Percentiles rank a stretch among this genome's conserved stretches.
Evolutionary conservation across 495 filamentous ascomycete genomes (phyloP).

Genomic region (Aspergillus kassunensis): DNA sequence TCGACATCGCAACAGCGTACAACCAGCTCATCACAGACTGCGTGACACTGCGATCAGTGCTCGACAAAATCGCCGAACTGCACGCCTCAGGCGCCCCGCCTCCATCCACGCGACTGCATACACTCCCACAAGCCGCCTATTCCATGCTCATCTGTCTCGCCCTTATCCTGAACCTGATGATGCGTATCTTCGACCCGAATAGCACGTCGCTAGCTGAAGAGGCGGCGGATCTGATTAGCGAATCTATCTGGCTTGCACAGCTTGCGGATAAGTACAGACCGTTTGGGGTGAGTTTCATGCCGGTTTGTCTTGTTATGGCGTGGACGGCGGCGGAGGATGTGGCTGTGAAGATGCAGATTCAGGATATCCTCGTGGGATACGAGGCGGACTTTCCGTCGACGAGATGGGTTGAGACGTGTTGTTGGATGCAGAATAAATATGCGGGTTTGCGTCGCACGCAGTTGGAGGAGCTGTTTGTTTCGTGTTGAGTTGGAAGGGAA

Average conservation of each 20-base stretch:
- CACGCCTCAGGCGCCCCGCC: background rate
- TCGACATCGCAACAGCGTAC: conserved; percentile 22
- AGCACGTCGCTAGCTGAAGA: conserved; percentile 16
- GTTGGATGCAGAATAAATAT: conserved; percentile 4
- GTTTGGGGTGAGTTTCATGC: conserved; percentile 20
- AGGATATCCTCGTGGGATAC: conserved; percentile 12
- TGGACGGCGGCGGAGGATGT: conserved; percentile 16
- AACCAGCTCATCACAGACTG: conserved; percentile 14
- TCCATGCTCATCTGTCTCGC: conserved; percentile 20
- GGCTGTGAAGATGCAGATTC: conserved; percentile 1
- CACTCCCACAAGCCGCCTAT: conserved; percentile 22
- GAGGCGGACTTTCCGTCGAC: conserved; percentile 15
- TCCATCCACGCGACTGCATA: conserved; percentile 8
- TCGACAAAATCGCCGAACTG: background rate
- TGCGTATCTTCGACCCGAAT: conserved; percentile 21
- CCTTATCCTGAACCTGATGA: conserved; percentile 29
- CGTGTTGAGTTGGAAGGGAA: background rate
- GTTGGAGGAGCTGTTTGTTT: background rate
- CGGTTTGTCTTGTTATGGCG: conserved; percentile 17
- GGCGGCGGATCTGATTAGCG: conserved; percentile 13
- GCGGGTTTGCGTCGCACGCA: background rate
- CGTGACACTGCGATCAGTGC: conserved; percentile 6
- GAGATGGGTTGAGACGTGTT: conserved; percentile 12
- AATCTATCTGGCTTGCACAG: conserved; percentile 18
- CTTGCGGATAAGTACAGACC: conserved; percentile 17